Evolutionary conservation across 2,329 filamentous ascomycete genomes (phyloP).

Genomic region (Fusarium haematococcum): DNA sequence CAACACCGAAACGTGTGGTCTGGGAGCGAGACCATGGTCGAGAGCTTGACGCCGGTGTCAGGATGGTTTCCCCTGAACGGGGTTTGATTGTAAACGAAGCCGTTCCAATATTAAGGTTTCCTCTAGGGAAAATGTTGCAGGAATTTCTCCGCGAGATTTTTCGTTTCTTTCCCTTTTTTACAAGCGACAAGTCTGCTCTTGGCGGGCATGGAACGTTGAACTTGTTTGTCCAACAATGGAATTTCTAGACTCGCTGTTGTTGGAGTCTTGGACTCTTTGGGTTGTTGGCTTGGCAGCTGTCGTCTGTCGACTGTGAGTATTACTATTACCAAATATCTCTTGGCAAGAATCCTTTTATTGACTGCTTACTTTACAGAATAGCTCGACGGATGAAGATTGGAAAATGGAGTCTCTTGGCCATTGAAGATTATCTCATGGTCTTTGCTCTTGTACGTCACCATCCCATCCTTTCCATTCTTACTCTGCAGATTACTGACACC

Average conservation of each 20-base stretch:
- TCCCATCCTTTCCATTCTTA: too few species aligned
- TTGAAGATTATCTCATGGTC: constrained; percentile 69
- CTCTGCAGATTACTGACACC: constrained; percentile 10
- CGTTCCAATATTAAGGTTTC: background rate
- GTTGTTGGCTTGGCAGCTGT: constrained; percentile 43
- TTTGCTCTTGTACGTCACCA: constrained; percentile 55
- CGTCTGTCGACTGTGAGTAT: constrained; percentile 39
- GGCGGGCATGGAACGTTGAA: background rate
- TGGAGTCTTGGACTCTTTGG: constrained; percentile 49
- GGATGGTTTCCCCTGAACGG: background rate
- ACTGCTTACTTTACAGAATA: constrained; percentile 18
- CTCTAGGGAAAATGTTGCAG: background rate
- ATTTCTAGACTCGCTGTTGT: constrained; percentile 36
- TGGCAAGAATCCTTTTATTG: background rate
- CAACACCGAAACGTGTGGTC: background rate
- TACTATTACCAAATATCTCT: background rate
- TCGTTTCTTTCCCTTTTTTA: background rate
- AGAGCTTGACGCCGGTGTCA: background rate
- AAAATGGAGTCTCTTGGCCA: constrained; percentile 59
- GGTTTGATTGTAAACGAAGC: background rate
- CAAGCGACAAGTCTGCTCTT: background rate
- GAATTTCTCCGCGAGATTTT: background rate
- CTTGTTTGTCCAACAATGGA: constrained; percentile 36
- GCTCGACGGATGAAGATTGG: constrained; percentile 55
- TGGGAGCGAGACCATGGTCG: background rate